Conservation (phyloP, 1,284 basidiomycete genomes). For the Baeospora myosura region DNA sequence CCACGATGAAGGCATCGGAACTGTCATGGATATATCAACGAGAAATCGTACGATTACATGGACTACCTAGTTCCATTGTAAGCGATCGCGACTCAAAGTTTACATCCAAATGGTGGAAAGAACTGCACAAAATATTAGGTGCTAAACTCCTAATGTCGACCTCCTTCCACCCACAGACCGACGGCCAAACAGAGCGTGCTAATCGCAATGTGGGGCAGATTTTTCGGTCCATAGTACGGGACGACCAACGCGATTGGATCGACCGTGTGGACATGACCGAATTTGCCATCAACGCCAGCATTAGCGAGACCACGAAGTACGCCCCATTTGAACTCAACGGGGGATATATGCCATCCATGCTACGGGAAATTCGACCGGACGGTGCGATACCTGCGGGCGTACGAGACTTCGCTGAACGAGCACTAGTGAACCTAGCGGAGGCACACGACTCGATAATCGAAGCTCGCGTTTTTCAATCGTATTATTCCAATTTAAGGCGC, state of each 20-base stretch:
- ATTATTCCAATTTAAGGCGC: conserved; percentile 20
- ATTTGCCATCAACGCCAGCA: conserved; percentile 19
- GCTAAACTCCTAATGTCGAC: conserved; percentile 32
- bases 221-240: conserved; percentile 13
- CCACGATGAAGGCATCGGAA: conserved; percentile 20
- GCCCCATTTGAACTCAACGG: conserved; percentile 23
- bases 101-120: conserved; percentile 26
- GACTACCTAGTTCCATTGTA: conserved; percentile 26
- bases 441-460: conserved; percentile 22
- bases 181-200: conserved; percentile 25
- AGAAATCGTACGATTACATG: conserved; percentile 27
- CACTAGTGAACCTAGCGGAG: conserved; percentile 11
- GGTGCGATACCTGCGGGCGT: neutral
- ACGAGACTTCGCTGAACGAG: conserved; percentile 5
- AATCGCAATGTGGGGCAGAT: conserved; percentile 25
- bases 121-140: conserved; percentile 24
- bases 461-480: conserved; percentile 14
- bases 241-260: conserved; percentile 21
- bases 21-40: conserved; percentile 25
- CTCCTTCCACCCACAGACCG: conserved; percentile 36
- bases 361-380: neutral
- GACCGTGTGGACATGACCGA: conserved; percentile 15
- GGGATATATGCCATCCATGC: conserved; percentile 16
- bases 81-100: conserved; percentile 28
- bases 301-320: conserved; percentile 15